Evolutionary conservation across 345 rosid species (phyloP), one percentile per base, ranked within the genome.

Genomic region (Gossypium stocksii): DNA sequence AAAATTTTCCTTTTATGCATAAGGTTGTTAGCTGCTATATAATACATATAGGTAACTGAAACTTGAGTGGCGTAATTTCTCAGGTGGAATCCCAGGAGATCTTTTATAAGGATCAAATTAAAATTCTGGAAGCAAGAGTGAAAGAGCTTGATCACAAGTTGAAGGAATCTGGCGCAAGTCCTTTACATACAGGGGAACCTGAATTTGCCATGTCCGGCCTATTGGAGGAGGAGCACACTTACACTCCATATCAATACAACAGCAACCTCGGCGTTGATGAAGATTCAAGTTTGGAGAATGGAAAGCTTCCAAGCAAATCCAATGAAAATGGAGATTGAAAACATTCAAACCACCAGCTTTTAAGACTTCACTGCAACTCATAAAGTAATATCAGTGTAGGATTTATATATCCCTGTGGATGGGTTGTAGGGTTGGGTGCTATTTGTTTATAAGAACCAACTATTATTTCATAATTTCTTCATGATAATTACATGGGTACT

Each of bases 81-180:
- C 65, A 63, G 63, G 12, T 63, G 62, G 71, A 74, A 9, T 53
- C 9, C 63, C 63, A 51, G 60, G 77, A 65, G 63, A 38, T 15
- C 12, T 74, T 64, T 52, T 74, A 29, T 54, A 15, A 34, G 71
- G 64, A 74, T 3, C 43, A 65, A 66, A 74, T 52, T 20, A 65
- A 22, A 19, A 38, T 14, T 38, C 63, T 53, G 20, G 77, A 74
- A 41, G 71, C 63, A 19, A 64, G 23, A 43, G 62, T 74, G 29
- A 51, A 20, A 10, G 60, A 65, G 71, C 68, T 43, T 10, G 68
- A 58, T 58, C 11, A 61, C 16, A 45, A 27, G 58, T 23, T 46
- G 68, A 16, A 48, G 56, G 46, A 73, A 73, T 48, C 27, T 27
- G 45, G 51, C 12, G 59, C 57, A 46, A 27, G 29, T 46, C 20